These are phyloP conservation scores for Corynascus novoguineensis DNA, from an alignment of 495 filamentous ascomycete genomes.

Conservation along the genomic window DNA sequence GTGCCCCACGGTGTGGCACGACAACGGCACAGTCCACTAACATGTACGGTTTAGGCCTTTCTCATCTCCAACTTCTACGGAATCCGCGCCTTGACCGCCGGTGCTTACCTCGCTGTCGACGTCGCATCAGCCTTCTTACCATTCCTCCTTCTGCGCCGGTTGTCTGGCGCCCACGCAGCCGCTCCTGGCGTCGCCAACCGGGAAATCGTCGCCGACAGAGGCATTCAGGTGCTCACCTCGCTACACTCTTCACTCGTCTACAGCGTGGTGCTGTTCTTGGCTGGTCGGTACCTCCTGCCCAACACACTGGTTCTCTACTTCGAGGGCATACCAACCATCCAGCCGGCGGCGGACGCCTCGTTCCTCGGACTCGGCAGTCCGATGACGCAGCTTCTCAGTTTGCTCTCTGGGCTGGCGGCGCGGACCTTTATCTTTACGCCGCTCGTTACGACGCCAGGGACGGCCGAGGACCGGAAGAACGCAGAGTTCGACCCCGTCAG, in stretches of 20 bases:
- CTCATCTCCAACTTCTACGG: slow-evolving; percentile 71
- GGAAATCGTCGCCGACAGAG: slow-evolving; percentile 60
- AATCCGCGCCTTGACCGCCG: slow-evolving; percentile 52
- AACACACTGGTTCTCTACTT: slow-evolving; percentile 64
- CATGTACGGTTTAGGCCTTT: slow-evolving; percentile 42
- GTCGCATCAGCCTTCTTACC: slow-evolving; percentile 61
- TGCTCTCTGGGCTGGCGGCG: slow-evolving; percentile 59
- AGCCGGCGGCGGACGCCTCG: slow-evolving; percentile 54
- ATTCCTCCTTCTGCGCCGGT: slow-evolving; percentile 61
- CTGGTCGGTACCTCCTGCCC: slow-evolving; percentile 61
- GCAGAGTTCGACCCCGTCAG: slow-evolving; percentile 48
- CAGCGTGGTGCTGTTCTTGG: slow-evolving; percentile 56
- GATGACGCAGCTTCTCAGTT: slow-evolving; percentile 23
- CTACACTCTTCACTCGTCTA: slow-evolving; percentile 64
- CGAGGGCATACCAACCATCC: slow-evolving; percentile 57
- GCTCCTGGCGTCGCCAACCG: slow-evolving; percentile 58
- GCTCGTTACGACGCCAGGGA: slow-evolving; percentile 46
- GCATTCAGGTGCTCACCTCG: slow-evolving; percentile 57
- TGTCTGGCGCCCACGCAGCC: slow-evolving; percentile 55
- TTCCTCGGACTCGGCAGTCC: slow-evolving; percentile 54
- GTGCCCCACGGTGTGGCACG: slow-evolving; percentile 12
- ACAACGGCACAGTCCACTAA: slow-evolving; percentile 17
- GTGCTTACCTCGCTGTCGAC: slow-evolving; percentile 56
- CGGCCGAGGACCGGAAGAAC: slow-evolving; percentile 32
- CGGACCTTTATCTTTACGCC: slow-evolving; percentile 71